Evolutionary conservation across 2,329 filamentous ascomycete genomes (phyloP).

Genomic region (Diaporthe australafricana): DNA sequence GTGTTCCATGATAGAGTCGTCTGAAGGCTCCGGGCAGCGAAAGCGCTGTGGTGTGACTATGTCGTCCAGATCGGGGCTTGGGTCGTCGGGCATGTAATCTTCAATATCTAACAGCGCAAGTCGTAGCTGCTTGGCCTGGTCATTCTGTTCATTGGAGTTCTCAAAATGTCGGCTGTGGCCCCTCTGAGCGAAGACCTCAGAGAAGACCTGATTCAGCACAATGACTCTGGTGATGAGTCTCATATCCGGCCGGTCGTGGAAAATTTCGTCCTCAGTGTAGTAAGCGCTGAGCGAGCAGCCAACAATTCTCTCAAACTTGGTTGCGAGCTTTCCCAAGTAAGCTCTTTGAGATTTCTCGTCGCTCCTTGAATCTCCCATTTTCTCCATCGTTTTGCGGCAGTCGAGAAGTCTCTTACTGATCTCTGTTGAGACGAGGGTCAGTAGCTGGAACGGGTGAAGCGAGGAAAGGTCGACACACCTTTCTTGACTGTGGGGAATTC

Average conservation of each 20-base stretch:
- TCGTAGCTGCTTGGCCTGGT: slow-evolving; percentile 41
- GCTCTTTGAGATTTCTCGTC: slow-evolving; percentile 47
- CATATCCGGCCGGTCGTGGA: slow-evolving; percentile 42
- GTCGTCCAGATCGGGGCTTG: slow-evolving; percentile 42
- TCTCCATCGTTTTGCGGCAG: slow-evolving; percentile 38
- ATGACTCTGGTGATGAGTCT: slow-evolving; percentile 54
- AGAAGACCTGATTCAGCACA: slow-evolving; percentile 52
- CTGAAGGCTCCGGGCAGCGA: slow-evolving; percentile 30
- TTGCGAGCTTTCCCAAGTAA: slow-evolving; percentile 50
- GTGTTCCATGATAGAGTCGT: slow-evolving; percentile 54
- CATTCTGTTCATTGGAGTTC: background rate
- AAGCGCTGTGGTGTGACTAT: slow-evolving; percentile 44
- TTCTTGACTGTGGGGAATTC: slow-evolving; percentile 50
- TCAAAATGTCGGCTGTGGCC: slow-evolving; percentile 46
- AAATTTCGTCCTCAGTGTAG: slow-evolving; percentile 48
- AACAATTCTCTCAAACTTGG: slow-evolving; percentile 44
- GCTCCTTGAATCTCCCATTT: slow-evolving; percentile 47
- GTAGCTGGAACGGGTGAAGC: background rate
- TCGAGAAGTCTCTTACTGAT: slow-evolving; percentile 38
- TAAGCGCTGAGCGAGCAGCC: slow-evolving; percentile 49
- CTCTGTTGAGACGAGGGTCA: slow-evolving; percentile 37
- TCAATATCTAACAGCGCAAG: background rate
- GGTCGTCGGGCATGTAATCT: slow-evolving; percentile 19
- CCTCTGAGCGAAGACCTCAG: slow-evolving; percentile 41
- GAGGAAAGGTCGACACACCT: background rate